A percentile compares a stretch with the other conserved stretches of the same genome.
phyloP scores from a whole-genome alignment of 2,329 filamentous ascomycete species.

The Venturia effusa region DNA sequence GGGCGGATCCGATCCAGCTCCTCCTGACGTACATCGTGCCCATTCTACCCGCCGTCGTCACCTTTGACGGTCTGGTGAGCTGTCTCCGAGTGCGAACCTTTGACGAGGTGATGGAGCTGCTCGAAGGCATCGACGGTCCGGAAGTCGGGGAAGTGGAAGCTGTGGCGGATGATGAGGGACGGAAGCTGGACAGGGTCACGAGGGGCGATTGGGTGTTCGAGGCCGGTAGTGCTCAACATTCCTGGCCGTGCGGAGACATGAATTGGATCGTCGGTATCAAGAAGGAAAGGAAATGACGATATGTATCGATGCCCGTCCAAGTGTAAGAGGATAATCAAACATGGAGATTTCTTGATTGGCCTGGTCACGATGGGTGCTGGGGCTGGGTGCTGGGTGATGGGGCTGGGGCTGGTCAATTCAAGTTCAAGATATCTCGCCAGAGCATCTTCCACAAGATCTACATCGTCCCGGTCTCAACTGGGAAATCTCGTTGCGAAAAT shows the following conservation, averaged over 20 bases:
- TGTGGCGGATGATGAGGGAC: constrained; percentile 11
- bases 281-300: background rate
- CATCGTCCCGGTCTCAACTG: too few species aligned
- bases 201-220: constrained; percentile 32
- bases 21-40: constrained; percentile 58
- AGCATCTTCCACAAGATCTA: too few species aligned
- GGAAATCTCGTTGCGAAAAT: too few species aligned
- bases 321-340: too few species aligned
- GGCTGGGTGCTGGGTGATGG: too few species aligned
- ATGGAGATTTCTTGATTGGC: too few species aligned
- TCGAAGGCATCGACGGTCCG: constrained; percentile 28
- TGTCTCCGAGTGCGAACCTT: constrained; percentile 56
- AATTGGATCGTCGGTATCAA: constrained; percentile 31
- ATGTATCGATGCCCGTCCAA: too few species aligned
- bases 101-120: constrained; percentile 50
- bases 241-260: constrained; percentile 38
- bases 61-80: constrained; percentile 60
- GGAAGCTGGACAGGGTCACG: constrained; percentile 17
- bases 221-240: constrained; percentile 31
- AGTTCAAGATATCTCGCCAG: too few species aligned
- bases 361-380: too few species aligned
- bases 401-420: too few species aligned
- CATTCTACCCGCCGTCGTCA: constrained; percentile 54
- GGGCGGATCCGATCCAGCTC: constrained; percentile 42
- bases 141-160: constrained; percentile 34